Evolutionary conservation across 2,329 filamentous ascomycete genomes (phyloP).

Genomic region (Fusarium transvaalense): DNA sequence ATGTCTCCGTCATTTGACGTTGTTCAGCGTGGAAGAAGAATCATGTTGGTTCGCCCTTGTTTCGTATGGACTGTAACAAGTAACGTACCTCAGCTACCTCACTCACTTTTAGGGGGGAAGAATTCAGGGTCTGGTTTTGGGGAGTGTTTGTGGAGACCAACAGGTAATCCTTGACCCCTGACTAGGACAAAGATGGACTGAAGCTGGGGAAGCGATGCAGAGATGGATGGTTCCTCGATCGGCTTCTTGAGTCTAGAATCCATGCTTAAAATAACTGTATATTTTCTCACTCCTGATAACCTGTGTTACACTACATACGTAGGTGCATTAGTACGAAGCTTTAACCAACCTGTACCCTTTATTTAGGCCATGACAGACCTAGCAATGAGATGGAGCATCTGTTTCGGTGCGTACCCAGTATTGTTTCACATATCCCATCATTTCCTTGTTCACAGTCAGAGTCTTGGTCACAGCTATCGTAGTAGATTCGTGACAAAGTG

Average conservation of each 20-base stretch:
- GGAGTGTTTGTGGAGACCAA: slow-evolving; percentile 4
- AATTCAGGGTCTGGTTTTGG: slow-evolving; percentile 14
- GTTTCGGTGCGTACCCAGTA: not conserved
- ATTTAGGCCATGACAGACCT: not conserved
- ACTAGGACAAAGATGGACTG: slow-evolving; percentile 12
- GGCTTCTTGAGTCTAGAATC: not conserved
- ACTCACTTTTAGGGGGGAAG: not conserved
- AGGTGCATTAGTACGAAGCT: not conserved
- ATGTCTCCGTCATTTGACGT: slow-evolving; percentile 17
- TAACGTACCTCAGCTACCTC: not conserved
- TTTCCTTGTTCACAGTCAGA: not conserved
- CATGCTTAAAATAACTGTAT: not conserved
- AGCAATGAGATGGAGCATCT: not conserved
- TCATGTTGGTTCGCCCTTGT: slow-evolving; percentile 15
- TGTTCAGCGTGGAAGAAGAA: slow-evolving; percentile 8
- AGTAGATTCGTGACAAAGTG: not conserved
- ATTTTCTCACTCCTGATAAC: not conserved
- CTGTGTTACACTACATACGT: not conserved
- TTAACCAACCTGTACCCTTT: not conserved
- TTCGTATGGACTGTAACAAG: not conserved
- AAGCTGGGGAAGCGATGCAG: slow-evolving; percentile 20
- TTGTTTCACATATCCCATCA: not conserved
- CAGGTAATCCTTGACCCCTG: slow-evolving; percentile 20
- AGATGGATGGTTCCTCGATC: slow-evolving; percentile 1
- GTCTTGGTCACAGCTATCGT: not conserved